Evolutionary conservation across 2,329 filamentous ascomycete species (phyloP).

Genomic region (Beauveria sp.): DNA sequence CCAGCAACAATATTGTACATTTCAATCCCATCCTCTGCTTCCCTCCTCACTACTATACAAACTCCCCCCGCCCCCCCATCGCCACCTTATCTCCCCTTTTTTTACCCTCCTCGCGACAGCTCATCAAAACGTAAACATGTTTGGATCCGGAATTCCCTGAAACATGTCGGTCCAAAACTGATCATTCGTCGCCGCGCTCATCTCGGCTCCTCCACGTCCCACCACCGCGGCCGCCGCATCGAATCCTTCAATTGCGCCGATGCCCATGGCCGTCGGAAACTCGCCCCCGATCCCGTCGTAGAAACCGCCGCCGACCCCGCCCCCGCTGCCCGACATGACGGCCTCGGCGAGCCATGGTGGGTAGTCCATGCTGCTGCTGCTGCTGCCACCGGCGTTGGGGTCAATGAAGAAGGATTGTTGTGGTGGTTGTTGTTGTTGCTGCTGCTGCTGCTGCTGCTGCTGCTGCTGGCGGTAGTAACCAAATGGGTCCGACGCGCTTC

Average conservation of each 20-base stretch:
- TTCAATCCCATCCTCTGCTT: no score
- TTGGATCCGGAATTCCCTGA: constrained; percentile 25
- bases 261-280: constrained; percentile 3
- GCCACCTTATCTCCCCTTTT: no score
- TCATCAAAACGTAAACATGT: constrained; percentile 27
- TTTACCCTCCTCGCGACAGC: no score
- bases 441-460: constrained; percentile 3
- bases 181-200: constrained; percentile 25
- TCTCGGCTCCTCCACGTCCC: not conserved
- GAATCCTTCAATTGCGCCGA: not conserved
- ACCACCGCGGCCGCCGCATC: constrained; percentile 10
- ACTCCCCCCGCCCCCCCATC: no score
- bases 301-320: not conserved
- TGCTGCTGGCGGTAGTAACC: not conserved
- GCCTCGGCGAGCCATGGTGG: constrained; percentile 10
- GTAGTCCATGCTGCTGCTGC: not conserved
- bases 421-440: not conserved
- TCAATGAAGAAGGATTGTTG: not conserved
- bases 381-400: not conserved
- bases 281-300: not conserved
- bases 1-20: no score
- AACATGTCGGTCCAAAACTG: constrained; percentile 33
- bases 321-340: not conserved
- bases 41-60: no score
- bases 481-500: constrained; percentile 9